These are phyloP conservation scores for Aspergillus sp. DNA, from an alignment of 2,329 filamentous ascomycete genomes.

Conservation along the genomic window DNA sequence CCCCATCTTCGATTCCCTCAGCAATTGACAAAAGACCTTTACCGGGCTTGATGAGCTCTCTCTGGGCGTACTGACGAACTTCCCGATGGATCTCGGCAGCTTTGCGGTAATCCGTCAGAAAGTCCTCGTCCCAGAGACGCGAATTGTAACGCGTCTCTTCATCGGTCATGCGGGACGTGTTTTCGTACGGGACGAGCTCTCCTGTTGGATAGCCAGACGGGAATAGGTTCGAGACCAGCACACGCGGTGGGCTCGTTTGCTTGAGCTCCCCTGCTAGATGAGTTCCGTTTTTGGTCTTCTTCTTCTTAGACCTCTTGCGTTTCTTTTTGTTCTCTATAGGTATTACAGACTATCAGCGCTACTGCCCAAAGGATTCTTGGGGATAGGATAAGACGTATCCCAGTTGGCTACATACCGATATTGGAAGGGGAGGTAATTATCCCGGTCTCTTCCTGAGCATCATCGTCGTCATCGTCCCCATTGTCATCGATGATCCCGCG, in stretches of 20 bases:
- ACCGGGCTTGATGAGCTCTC: constrained; percentile 45
- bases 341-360: too few species aligned
- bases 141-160: constrained; percentile 44
- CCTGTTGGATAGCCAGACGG: constrained; percentile 42
- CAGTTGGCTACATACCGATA: too few species aligned
- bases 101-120: constrained; percentile 52
- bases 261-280: constrained; percentile 38
- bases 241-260: constrained; percentile 45
- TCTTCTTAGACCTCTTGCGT: constrained; percentile 31
- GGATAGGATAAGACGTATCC: too few species aligned
- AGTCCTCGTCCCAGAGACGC: constrained; percentile 42
- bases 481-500: too few species aligned
- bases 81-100: constrained; percentile 55
- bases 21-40: constrained; percentile 47
- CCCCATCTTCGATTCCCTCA: constrained; percentile 51
- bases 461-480: too few species aligned
- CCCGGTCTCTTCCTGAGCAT: too few species aligned
- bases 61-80: constrained; percentile 48
- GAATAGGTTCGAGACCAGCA: constrained; percentile 44
- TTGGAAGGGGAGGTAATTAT: too few species aligned
- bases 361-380: too few species aligned
- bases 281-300: neutral
- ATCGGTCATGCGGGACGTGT: constrained; percentile 41
- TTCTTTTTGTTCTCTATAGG: constrained; percentile 21
- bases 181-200: constrained; percentile 38